Conservation (phyloP, 176 grass and related monocot genomes). For the Poa annua region DNA sequence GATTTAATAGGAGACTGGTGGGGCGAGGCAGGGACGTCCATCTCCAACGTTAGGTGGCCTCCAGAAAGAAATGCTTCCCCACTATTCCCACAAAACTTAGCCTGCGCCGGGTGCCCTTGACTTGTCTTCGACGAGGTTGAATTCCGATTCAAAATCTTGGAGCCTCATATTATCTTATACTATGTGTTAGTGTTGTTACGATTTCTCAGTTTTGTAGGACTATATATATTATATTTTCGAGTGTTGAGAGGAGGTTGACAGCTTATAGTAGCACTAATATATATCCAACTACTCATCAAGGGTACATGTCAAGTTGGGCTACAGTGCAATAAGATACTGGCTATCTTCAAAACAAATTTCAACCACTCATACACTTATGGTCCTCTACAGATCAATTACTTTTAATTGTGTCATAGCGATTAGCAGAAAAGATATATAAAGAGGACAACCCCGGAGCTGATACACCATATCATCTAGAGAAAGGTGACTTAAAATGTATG, state of each 20-base stretch:
- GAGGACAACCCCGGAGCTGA: not conserved
- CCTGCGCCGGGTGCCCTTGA: constrained; percentile 1
- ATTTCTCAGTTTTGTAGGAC: not conserved
- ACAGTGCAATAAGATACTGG: not conserved
- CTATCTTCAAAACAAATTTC: constrained; percentile 16
- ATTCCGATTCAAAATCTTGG: not conserved
- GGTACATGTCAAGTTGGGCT: not conserved
- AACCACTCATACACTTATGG: not conserved
- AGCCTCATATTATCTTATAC: not conserved
- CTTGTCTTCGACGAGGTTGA: not conserved
- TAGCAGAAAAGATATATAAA: not conserved
- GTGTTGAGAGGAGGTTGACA: constrained; percentile 8
- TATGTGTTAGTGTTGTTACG: no score
- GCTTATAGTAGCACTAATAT: constrained; percentile 21
- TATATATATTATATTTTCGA: not conserved
- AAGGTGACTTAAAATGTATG: not conserved
- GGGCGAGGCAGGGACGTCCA: constrained; percentile 32
- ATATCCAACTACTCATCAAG: constrained; percentile 5
- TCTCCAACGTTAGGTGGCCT: constrained; percentile 33
- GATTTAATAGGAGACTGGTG: constrained; percentile 34
- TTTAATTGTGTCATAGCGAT: not conserved
- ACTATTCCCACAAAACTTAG: not conserved
- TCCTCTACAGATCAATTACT: not conserved
- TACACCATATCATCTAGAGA: constrained; percentile 8
- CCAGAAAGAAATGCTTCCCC: not conserved